Base-by-base conservation (phyloP, 2,329 filamentous ascomycete species). In the Onygenales sp. region DNA sequence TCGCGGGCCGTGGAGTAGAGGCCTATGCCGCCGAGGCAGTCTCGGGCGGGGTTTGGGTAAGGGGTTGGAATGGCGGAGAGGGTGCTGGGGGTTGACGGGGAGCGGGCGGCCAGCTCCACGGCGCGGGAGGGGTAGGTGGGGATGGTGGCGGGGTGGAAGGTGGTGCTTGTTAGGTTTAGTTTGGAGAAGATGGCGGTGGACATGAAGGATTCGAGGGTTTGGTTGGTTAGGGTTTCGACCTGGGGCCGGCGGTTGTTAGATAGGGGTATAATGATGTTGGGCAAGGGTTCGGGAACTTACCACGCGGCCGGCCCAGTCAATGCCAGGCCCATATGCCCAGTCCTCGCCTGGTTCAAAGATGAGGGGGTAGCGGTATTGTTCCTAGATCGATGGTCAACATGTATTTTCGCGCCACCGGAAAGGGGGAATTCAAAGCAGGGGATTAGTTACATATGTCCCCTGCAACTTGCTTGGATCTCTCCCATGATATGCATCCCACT, bases 251-350 rank as follows among this genome's bases (percentile, higher is more conserved):
- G 11, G 11, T 27, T 27, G 27, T 35, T 35, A 14, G 43, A 14
- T 9, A 31, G 8, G n/a, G 21, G 21, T 27, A 27, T 27, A 27
- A 46, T 35, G 13, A 46, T 33, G 27, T 5, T 33, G 13, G 43
- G 9, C 10, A 14, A 8, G 11, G 14, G 13, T 36, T 11, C 33
- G 10, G 3, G 51, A 8, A 17, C 48, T 45, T 45, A 59, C 67
- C 3, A 79, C 64, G 3, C 70, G 67, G 6, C 78, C 78, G 0
- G 72, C 73, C 77, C 76, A 80, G 63, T 81, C 78, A 2, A 76
- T 58, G 2, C 71, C 67, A 6, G 68, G 58, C 2, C 75, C 72
- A 55, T 81, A 80, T 48, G 66, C 64, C 77, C 77, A 81, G 5
- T 66, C 64, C 0, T 66, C 64, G 0, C 77, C 78, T 0, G 78